phyloP scores from a whole-genome alignment of 2,329 filamentous ascomycete genomes.

The Hymenoscyphus infarciens region DNA sequence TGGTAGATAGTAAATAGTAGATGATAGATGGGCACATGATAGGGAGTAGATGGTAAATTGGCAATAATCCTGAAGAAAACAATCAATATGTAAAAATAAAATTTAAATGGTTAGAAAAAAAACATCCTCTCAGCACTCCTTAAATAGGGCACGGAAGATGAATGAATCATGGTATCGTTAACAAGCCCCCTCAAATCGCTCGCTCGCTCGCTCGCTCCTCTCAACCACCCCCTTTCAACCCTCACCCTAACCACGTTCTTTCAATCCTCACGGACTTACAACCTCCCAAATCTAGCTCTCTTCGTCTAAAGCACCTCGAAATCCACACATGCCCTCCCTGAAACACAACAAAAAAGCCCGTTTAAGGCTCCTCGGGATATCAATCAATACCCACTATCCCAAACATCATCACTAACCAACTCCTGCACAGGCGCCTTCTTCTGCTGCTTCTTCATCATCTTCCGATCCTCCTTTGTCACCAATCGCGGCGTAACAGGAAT shows the following conservation, averaged over 20 bases:
- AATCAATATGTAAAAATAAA: background rate
- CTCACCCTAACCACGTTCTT: too few relatives aligned
- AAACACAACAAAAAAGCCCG: background rate
- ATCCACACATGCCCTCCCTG: background rate
- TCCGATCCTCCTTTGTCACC: conserved; percentile 67
- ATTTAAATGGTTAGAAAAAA: background rate
- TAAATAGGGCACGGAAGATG: background rate
- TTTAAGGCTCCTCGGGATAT: background rate
- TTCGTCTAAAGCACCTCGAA: background rate
- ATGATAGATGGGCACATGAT: too few relatives aligned
- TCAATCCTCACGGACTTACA: background rate
- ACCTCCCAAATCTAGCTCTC: background rate
- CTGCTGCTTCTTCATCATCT: conserved; percentile 61
- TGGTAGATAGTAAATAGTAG: too few relatives aligned
- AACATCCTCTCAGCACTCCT: too few relatives aligned
- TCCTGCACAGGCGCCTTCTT: conserved; percentile 60
- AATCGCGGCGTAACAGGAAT: conserved; percentile 74
- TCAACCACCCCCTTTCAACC: background rate
- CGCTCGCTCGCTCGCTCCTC: too few relatives aligned
- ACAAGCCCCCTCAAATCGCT: background rate
- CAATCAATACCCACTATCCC: conserved; percentile 41
- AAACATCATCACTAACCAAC: conserved; percentile 64
- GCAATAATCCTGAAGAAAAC: background rate
- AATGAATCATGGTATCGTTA: conserved; percentile 7
- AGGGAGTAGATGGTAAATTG: too few relatives aligned